Conservation (phyloP, 139 green algal species). For the Astrephomene gubernaculifera region DNA sequence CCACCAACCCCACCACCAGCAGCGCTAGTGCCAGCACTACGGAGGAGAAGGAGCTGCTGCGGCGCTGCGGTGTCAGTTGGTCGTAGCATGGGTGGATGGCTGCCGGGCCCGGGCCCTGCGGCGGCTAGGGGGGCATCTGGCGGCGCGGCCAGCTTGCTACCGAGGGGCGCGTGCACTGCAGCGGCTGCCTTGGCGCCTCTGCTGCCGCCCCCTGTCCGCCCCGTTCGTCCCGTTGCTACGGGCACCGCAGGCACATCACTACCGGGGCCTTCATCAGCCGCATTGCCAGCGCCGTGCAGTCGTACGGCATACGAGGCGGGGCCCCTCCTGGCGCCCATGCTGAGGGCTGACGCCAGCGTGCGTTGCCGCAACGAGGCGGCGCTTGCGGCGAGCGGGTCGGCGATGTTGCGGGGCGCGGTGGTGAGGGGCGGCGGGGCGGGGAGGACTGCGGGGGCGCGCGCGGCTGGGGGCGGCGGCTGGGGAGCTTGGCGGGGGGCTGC, state of each 20-base stretch:
- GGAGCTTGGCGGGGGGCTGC: not conserved
- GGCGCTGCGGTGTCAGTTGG: not conserved
- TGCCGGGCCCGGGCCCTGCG: not conserved
- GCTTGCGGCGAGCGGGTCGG: slow-evolving; percentile 10
- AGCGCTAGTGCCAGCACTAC: not conserved
- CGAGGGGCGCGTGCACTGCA: not conserved
- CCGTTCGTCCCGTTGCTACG: not conserved
- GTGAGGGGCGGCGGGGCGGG: not conserved
- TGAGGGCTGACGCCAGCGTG: slow-evolving; percentile 5
- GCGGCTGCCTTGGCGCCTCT: not conserved
- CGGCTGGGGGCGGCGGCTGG: not conserved
- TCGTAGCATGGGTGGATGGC: not conserved
- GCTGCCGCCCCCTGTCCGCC: no score
- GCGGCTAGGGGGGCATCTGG: not conserved
- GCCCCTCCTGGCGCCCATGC: slow-evolving; percentile 27
- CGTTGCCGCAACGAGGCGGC: slow-evolving; percentile 23
- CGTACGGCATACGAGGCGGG: not conserved
- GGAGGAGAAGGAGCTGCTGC: not conserved
- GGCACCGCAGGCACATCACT: no score
- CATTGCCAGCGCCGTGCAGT: not conserved
- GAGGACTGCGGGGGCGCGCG: not conserved
- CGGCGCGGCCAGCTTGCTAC: not conserved
- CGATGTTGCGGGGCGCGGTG: not conserved
- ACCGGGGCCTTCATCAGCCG: not conserved
- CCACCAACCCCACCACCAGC: not conserved